Conservation (phyloP, 1,284 basidiomycete genomes). For the Leccinum pachyderme region DNA sequence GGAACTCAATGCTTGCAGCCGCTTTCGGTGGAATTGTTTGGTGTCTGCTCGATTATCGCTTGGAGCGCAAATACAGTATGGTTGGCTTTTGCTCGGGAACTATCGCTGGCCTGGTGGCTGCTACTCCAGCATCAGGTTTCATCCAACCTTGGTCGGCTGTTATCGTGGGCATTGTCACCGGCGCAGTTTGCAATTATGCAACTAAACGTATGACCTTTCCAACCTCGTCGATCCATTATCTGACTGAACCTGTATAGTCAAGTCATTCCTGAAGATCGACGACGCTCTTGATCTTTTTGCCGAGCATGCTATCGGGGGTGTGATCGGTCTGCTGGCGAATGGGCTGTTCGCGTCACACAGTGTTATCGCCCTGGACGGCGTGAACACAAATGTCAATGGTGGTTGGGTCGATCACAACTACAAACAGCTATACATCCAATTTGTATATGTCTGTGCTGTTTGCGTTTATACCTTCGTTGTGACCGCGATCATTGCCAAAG, state of each 20-base stretch:
- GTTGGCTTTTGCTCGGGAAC: conserved; percentile 89
- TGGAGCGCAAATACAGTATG: conserved; percentile 80
- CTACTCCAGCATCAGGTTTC: conserved; percentile 77
- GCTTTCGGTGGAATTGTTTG: conserved; percentile 82
- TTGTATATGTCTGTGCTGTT: conserved; percentile 78
- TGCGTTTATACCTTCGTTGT: conserved; percentile 65
- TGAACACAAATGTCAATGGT: conserved; percentile 64
- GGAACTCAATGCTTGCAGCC: conserved; percentile 85
- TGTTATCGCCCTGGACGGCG: conserved; percentile 71
- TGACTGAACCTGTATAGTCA: conserved; percentile 45
- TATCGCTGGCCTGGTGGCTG: conserved; percentile 88
- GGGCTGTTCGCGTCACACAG: conserved; percentile 72
- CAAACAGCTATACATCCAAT: conserved; percentile 78
- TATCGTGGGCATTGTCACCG: conserved; percentile 75
- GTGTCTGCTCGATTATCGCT: conserved; percentile 84
- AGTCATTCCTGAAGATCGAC: conserved; percentile 67
- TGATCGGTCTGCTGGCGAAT: conserved; percentile 80
- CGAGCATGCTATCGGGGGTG: conserved; percentile 90
- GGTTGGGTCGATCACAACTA: conserved; percentile 75
- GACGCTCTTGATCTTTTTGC: conserved; percentile 86
- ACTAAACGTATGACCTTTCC: conserved; percentile 65
- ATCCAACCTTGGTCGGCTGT: conserved; percentile 70
- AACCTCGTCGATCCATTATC: neutral
- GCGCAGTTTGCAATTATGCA: conserved; percentile 80
- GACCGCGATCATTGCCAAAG: conserved; percentile 67